These are phyloP conservation scores for Sophora flavescens DNA, from an alignment of 306 rosid genomes.

Conservation along the genomic window DNA sequence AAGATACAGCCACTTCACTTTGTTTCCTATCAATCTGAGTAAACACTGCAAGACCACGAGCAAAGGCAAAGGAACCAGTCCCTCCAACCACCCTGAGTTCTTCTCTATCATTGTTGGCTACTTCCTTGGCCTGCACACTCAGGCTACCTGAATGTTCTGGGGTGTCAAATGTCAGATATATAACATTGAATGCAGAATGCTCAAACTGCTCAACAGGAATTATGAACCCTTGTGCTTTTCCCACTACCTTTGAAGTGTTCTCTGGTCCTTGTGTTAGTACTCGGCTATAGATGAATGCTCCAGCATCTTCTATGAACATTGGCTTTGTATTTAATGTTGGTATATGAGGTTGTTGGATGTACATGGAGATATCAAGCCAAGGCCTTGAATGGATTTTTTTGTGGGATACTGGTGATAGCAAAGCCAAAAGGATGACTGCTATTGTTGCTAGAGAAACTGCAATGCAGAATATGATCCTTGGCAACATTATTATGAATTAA, in stretches of 20 bases:
- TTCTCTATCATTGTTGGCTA: slow-evolving; percentile 47
- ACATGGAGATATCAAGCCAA: slow-evolving; percentile 64
- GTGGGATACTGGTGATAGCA: slow-evolving; percentile 58
- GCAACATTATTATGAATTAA: slow-evolving; percentile 46
- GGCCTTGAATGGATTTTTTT: slow-evolving; percentile 40
- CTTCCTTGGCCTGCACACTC: slow-evolving; percentile 63
- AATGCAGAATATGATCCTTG: slow-evolving; percentile 56
- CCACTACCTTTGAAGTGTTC: slow-evolving; percentile 69
- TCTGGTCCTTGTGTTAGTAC: slow-evolving; percentile 77
- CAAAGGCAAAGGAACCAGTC: slow-evolving; percentile 91
- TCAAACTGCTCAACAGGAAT: slow-evolving; percentile 69
- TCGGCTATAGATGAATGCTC: slow-evolving; percentile 68
- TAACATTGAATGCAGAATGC: slow-evolving; percentile 69
- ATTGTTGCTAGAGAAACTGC: slow-evolving; percentile 61
- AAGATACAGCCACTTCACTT: slow-evolving; percentile 49
- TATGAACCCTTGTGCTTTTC: slow-evolving; percentile 79
- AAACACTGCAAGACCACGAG: slow-evolving; percentile 76
- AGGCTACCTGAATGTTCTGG: slow-evolving; percentile 73
- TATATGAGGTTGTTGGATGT: slow-evolving; percentile 62
- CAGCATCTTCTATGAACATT: background rate
- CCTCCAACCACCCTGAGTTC: slow-evolving; percentile 79
- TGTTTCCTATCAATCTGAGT: slow-evolving; percentile 44
- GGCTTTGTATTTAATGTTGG: slow-evolving; percentile 34
- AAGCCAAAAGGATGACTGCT: slow-evolving; percentile 62
- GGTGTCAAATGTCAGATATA: slow-evolving; percentile 74